A percentile compares a stretch with the other conserved stretches of the same genome.
Evolutionary conservation across 1,284 basidiomycete species (phyloP).

Genomic region (Naganishia cerealis): DNA sequence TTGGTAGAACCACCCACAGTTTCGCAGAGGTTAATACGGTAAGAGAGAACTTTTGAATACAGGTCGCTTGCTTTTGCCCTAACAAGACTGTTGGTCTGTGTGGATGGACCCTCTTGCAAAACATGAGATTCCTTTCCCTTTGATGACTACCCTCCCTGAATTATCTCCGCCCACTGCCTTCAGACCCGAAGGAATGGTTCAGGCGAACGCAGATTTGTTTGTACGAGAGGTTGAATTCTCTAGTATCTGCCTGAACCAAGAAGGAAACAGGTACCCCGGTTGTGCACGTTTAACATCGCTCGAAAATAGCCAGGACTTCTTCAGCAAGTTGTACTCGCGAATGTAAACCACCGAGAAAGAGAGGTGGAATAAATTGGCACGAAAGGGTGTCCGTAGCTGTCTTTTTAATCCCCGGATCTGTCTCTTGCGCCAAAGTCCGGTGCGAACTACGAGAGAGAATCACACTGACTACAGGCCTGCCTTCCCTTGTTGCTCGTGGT

Average conservation of each 20-base stretch:
- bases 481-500: too few species aligned
- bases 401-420: too few species aligned
- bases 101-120: not conserved
- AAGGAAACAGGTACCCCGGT: not conserved
- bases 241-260: too few species aligned
- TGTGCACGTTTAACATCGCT: not conserved
- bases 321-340: not conserved
- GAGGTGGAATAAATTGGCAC: too few species aligned
- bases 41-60: not conserved
- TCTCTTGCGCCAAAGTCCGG: too few species aligned
- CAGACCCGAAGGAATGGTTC: not conserved
- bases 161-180: not conserved
- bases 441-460: too few species aligned
- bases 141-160: not conserved
- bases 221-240: not conserved
- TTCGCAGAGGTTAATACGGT: not conserved
- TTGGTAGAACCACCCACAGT: not conserved
- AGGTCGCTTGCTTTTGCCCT: not conserved
- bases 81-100: not conserved
- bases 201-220: not conserved
- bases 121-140: not conserved
- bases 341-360: not conserved
- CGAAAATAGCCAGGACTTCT: not conserved
- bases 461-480: too few species aligned
- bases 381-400: too few species aligned